Evolutionary conservation across 208 protist genomes (phyloP), one percentile per base, ranked within the genome.

Genomic region (Trypanosoma congolense): DNA sequence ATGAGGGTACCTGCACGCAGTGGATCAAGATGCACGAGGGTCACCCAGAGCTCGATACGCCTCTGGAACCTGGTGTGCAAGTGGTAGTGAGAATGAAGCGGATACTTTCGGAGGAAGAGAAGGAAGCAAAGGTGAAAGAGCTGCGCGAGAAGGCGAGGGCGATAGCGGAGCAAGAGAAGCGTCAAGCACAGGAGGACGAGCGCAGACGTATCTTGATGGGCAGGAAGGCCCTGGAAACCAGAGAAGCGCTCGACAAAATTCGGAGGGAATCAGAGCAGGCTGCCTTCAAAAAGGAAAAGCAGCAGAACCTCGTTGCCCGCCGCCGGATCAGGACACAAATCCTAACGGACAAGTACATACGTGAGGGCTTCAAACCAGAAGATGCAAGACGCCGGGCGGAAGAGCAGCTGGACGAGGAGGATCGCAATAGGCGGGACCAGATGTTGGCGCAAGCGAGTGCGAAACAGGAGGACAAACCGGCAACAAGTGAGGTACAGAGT

Each of bases 1-100:
- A 93, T 52, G 80, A 85, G 49, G 35, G 50, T 14, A 90, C 83
- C 36, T 93, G 83, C 61, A 78, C 70, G 21, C 71, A 84, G 65
- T 93, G 87, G 83, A 81, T 93, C n/a, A 65, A 65, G 4, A 82
- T 93, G 87, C 87, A 93, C 65, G 67, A 75, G 45, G 83, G 73
- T 6, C 80, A 91, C 56, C 75, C 87, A 3, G 82, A 93, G 30
- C 80, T 93, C 4, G 80, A 93, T 62, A 87, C 81, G 1, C 73
- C 87, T 28, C 69, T 93, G 22, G 77, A 71, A 26, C 58, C 70
- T 12, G 80, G 80, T 29, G 78, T 90, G 41, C 63, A 81, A 41
- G 87, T 93, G 24, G 49, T 67, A 19, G 55, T 93, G 4, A 80
- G 77, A 50, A 60, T 56, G 18, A 84, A 83, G 43, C 75, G 79